These are phyloP conservation scores for Nakazawaea wickerhamii DNA, from an alignment of 805 yeast genomes.

Conservation along the genomic window DNA sequence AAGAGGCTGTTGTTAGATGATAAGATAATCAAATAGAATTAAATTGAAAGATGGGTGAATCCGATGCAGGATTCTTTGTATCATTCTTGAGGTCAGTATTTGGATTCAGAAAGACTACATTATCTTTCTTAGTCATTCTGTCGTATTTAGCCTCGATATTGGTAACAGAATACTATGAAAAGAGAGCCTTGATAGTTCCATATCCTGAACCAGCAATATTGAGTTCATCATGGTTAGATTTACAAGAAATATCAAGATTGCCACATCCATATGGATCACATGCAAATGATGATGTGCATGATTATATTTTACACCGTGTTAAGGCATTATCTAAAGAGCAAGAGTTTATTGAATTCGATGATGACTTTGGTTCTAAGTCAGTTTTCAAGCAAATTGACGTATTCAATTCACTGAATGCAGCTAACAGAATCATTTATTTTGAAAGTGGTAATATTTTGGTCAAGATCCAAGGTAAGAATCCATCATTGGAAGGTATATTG, in stretches of 20 bases:
- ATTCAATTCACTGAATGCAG: slow-evolving; percentile 36
- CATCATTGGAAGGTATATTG: slow-evolving; percentile 57
- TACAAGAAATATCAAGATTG: slow-evolving; percentile 59
- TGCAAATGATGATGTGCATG: slow-evolving; percentile 73
- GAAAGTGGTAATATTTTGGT: slow-evolving; percentile 82
- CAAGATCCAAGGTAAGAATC: slow-evolving; percentile 60
- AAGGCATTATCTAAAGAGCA: slow-evolving; percentile 25
- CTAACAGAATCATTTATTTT: slow-evolving; percentile 57
- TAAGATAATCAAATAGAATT: no score
- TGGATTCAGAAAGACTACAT: slow-evolving; percentile 69
- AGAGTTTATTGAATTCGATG: slow-evolving; percentile 31
- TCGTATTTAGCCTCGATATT: slow-evolving; percentile 39
- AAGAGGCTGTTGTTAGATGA: no score
- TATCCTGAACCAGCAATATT: slow-evolving; percentile 31
- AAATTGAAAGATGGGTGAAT: slow-evolving; percentile 6
- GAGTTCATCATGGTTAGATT: slow-evolving; percentile 58
- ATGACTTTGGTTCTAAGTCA: slow-evolving; percentile 36
- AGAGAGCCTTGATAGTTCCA: slow-evolving; percentile 39
- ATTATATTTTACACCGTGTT: slow-evolving; percentile 48
- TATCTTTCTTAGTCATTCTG: slow-evolving; percentile 48
- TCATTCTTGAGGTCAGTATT: slow-evolving; percentile 42
- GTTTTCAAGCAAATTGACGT: slow-evolving; percentile 47
- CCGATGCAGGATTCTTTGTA: slow-evolving; percentile 18
- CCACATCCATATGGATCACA: slow-evolving; percentile 79
- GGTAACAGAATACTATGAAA: slow-evolving; percentile 29